Evolutionary conservation across 306 rosid species (phyloP).

Genomic region (Corylus avellana): DNA sequence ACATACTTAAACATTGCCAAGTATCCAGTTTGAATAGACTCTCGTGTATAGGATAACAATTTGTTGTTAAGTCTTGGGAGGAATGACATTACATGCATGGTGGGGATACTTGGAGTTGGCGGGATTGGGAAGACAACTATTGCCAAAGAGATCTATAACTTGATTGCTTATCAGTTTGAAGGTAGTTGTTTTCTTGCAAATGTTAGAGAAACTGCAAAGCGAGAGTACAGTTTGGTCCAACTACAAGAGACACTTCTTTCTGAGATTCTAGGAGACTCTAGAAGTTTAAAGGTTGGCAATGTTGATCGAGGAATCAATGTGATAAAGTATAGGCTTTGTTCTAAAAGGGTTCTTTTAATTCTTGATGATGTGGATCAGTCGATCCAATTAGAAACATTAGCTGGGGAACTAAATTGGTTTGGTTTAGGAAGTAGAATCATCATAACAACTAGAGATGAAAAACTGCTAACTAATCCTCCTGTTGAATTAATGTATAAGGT

Average conservation of each 20-base stretch:
- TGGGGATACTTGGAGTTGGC: constrained; percentile 33
- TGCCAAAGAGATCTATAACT: constrained; percentile 27
- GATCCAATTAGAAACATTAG: too few relatives aligned
- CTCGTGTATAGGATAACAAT: background rate
- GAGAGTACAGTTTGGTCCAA: constrained; percentile 16
- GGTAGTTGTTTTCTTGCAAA: constrained; percentile 25
- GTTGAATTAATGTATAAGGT: constrained; percentile 3
- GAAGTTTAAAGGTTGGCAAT: constrained; percentile 6
- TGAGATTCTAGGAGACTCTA: background rate
- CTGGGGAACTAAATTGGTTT: too few relatives aligned
- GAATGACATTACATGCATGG: constrained; percentile 20
- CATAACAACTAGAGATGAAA: constrained; percentile 34
- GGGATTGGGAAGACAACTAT: constrained; percentile 39
- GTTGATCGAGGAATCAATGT: constrained; percentile 8
- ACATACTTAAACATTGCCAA: background rate
- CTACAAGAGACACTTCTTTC: constrained; percentile 15
- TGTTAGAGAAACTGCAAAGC: constrained; percentile 27
- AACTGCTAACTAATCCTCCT: constrained; percentile 6
- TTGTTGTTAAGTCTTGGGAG: constrained; percentile 2
- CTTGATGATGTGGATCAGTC: too few relatives aligned
- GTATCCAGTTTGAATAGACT: background rate
- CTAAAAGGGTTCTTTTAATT: constrained; percentile 25
- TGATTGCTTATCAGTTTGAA: constrained; percentile 21
- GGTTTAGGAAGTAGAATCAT: too few relatives aligned
- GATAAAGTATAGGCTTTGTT: constrained; percentile 11